These are phyloP conservation scores for Stephania japonica DNA, from an alignment of 164 flowering plant species.

Conservation along the genomic window DNA sequence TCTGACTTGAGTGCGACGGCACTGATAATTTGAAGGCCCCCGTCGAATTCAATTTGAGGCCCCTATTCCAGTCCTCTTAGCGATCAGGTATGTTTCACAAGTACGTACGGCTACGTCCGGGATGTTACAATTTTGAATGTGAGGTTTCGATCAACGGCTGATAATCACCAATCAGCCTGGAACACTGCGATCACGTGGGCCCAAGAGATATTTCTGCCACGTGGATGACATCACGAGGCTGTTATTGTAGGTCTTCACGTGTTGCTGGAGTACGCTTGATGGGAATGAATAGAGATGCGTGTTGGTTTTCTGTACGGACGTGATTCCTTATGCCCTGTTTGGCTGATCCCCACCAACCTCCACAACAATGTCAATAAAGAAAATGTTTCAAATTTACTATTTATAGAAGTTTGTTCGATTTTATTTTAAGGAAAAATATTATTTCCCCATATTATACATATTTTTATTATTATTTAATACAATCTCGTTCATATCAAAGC, in stretches of 20 bases:
- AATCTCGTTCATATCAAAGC: no score
- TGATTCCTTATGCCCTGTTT: background rate
- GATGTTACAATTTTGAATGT: background rate
- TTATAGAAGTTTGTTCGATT: no score
- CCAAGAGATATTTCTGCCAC: background rate
- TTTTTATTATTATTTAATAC: no score
- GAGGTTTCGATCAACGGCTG: background rate
- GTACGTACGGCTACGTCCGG: background rate
- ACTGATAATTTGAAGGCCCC: no score
- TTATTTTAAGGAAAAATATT: no score
- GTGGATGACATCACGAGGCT: background rate
- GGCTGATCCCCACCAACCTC: no score
- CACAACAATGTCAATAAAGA: no score
- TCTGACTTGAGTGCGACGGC: no score
- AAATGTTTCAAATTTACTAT: no score
- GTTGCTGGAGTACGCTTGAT: background rate
- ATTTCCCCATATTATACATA: no score
- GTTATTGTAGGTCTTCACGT: background rate
- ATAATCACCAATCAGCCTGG: background rate
- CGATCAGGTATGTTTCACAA: background rate
- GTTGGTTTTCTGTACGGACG: background rate
- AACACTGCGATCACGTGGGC: background rate
- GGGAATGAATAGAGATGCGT: background rate
- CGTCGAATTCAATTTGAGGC: no score
- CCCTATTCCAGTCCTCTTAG: background rate